Evolutionary conservation across 345 rosid genomes (phyloP).

Genomic region (Pistacia vera): DNA sequence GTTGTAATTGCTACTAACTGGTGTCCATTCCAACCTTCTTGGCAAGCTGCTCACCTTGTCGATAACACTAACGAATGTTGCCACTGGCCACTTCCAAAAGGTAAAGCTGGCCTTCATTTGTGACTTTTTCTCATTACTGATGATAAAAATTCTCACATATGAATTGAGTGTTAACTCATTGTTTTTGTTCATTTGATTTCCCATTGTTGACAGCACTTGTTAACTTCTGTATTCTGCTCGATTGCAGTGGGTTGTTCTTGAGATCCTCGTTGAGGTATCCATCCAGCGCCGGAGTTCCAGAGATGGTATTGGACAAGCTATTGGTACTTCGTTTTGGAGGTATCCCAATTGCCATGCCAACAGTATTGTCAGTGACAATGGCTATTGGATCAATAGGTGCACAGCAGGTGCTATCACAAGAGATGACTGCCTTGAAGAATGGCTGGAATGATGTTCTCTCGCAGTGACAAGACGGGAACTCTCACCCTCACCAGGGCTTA

Average conservation of each 20-base stretch:
- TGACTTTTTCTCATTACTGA: background rate
- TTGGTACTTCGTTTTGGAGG: constrained; percentile 97
- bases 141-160: background rate
- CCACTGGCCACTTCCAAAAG: constrained; percentile 96
- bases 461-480: constrained; percentile 97
- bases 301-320: constrained; percentile 89
- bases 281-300: constrained; percentile 73
- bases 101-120: constrained; percentile 28
- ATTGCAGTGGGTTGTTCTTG: constrained; percentile 81
- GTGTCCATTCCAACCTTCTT: constrained; percentile 91
- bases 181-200: background rate
- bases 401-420: constrained; percentile 92
- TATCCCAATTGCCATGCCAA: constrained; percentile 98
- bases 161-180: background rate
- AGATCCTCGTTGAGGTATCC: constrained; percentile 76
- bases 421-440: constrained; percentile 99
- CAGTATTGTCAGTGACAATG: constrained; percentile 95
- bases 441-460: constrained; percentile 98
- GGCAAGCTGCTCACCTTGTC: constrained; percentile 96
- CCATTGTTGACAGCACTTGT: constrained; percentile 86
- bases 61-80: constrained; percentile 91
- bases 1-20: constrained; percentile 91
- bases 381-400: constrained; percentile 93
- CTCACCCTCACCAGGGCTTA: constrained; percentile 94
- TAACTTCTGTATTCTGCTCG: constrained; percentile 95